Evolutionary conservation across 768 basidiomycete genomes (phyloP), one percentile per base, ranked within the genome.

Genomic region (Peribolospora baueri): DNA sequence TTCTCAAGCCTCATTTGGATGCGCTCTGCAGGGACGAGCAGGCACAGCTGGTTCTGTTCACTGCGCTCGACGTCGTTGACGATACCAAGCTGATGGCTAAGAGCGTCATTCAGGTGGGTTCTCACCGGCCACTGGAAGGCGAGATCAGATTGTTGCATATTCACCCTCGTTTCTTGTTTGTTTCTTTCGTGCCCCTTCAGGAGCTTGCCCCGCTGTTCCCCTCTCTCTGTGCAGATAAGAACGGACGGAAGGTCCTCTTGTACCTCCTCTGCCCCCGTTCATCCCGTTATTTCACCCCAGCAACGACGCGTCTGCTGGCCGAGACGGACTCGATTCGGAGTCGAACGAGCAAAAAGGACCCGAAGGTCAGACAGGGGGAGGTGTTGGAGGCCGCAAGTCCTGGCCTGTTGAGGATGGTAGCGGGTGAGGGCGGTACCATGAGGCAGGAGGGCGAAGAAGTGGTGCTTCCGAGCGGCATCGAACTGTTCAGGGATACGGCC

Each of bases 31-130:
- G 75, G 46, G 84, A 88, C 60, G 84, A 86, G 48, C 85, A 93
- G 59, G 88, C 88, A 0, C 86, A 90, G 61, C 70, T 83, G 36
- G 84, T 90, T 2, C 68, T 93, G 3, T 91, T 90, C 69, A 85
- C 85, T 0, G 83, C 84, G 5, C 72, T 91, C 8, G 88, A 95
- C 64, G 76, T 82, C 46, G 81, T 84, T 54, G 88, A 95, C 86
- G 25, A 25, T 25, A 25, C 25, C 25, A 25, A 25, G 25, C 25
- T 25, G 25, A 25, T 25, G 25, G 25, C 25, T 25, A 25, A 25
- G 25, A 25, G 25, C 25, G 25, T 25, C 25, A 25, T 25, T 25
- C 25, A 25, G 25, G 25, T 25, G 25, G 25, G 25, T 25, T 25
- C 25, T 25, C 25, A 25, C 25, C 25, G 25, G 25, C 25, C 25